A percentile compares a stretch with the other conserved stretches of the same genome.
phyloP scores from a whole-genome alignment of 805 yeast species.

The Zygoascus flipseniorum region DNA sequence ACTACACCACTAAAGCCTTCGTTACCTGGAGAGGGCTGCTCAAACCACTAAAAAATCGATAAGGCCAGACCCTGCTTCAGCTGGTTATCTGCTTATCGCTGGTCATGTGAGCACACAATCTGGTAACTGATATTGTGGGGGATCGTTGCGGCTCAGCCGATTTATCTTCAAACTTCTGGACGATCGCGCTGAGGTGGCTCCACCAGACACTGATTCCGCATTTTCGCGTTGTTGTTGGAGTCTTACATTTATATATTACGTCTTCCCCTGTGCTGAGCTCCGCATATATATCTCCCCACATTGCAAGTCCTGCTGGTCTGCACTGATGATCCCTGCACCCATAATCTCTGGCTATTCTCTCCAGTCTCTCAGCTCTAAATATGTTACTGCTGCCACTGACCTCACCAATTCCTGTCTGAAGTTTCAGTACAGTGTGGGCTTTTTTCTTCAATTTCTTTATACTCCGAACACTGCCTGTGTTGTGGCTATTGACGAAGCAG shows the following conservation, averaged over 20 bases:
- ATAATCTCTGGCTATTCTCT: neutral
- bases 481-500: neutral
- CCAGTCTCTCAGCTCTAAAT: neutral
- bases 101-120: too few relatives aligned
- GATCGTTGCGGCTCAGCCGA: too few relatives aligned
- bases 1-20: too few relatives aligned
- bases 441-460: slow-evolving; percentile 16
- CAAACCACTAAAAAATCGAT: too few relatives aligned
- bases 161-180: too few relatives aligned
- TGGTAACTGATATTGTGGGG: too few relatives aligned
- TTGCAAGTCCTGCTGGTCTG: neutral
- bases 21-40: too few relatives aligned
- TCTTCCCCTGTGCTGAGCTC: neutral
- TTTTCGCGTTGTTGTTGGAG: neutral
- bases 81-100: too few relatives aligned
- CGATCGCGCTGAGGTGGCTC: too few relatives aligned
- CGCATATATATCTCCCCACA: neutral
- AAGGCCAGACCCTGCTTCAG: too few relatives aligned
- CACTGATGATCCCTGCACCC: neutral
- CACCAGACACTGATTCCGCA: too few relatives aligned
- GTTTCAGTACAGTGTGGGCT: slow-evolving; percentile 10
- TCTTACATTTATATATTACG: neutral
- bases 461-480: slow-evolving; percentile 10
- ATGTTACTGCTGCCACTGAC: neutral
- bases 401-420: slow-evolving; percentile 9